Base-by-base conservation (phyloP, 2,329 filamentous ascomycete genomes). In the Gnomoniopsis sp. region DNA sequence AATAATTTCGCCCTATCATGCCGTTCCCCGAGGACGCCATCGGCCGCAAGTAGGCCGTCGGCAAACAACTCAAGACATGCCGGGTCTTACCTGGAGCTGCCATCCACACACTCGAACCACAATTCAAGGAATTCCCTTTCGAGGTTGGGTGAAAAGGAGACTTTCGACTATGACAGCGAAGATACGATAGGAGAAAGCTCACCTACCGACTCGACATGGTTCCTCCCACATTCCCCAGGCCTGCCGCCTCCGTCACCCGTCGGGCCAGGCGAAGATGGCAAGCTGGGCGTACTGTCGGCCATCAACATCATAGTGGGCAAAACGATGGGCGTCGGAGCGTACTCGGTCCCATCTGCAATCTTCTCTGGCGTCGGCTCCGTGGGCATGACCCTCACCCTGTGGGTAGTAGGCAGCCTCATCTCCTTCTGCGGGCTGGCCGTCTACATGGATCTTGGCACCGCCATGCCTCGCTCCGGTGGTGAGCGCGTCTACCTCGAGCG, bases 341-440 rank as follows among this genome's bases (percentile, higher is more conserved):
- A 84, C 65, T 82, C 81, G 0, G 82, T 82, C 1, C 82, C 82
- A 1, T 79, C 79, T 2, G 79, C 81, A n/a, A 81, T 85, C 50
- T 82, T 82, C 59, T 74, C 75, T 8, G 77, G 79, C 1, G 78
- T 81, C 1, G 81, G 82, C 0, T 83, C 77, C 8, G 81, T 84
- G 3, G 82, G 82, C 2, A 75, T 82, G 48, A 74, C 77, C 8
- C 69, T 85, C 15, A 71, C 81, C 49, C 69, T 85, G 21, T 85
- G 83, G 83, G 74, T 82, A 1, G 69, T 83, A 11, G 82, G 79
- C 34, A 72, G 71, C 26, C 61, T 77, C 12, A 75, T 79, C 41
- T 76, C 75, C 1, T 74, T 75, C 55, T 75, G 76, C 49, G 77
- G 78, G 21, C 71, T 79, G 12, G 71, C 74, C 14, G 76, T 79